A percentile compares a stretch with the other conserved stretches of the same genome.
phyloP scores from a whole-genome alignment of 2,329 filamentous ascomycete genomes.

The Claviceps pusilla region DNA sequence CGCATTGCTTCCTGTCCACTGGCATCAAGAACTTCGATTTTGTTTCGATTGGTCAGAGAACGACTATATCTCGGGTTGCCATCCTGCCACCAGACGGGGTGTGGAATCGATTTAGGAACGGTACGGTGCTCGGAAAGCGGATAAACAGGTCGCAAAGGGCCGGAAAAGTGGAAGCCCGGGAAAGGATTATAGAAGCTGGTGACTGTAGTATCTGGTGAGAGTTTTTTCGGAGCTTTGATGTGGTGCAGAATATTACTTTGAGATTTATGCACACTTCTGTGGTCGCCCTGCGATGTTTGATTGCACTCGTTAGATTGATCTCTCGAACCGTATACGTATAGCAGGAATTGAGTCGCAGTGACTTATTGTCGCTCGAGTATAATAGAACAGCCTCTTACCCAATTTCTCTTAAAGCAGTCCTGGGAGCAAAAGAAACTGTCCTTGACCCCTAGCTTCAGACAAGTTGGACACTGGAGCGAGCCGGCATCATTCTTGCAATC shows the following conservation, averaged over 20 bases:
- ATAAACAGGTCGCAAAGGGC: conserved; percentile 71
- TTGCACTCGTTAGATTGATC: neutral
- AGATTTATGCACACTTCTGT: conserved; percentile 60
- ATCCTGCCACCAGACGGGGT: conserved; percentile 77
- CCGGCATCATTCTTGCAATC: conserved; percentile 82
- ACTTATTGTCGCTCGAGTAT: neutral
- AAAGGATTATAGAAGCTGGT: conserved; percentile 87
- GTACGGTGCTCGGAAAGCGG: conserved; percentile 58
- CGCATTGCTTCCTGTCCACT: conserved; percentile 79
- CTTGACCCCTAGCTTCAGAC: conserved; percentile 71
- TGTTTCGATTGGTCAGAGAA: conserved; percentile 54
- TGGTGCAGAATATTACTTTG: conserved; percentile 61
- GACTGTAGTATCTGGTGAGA: conserved; percentile 82
- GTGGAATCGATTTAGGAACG: conserved; percentile 64
- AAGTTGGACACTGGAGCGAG: conserved; percentile 83
- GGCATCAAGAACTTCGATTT: conserved; percentile 68
- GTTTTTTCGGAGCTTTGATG: conserved; percentile 60
- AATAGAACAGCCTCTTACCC: conserved; percentile 45
- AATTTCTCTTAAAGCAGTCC: conserved; percentile 97
- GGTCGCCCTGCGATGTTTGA: conserved; percentile 46
- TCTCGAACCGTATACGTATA: neutral
- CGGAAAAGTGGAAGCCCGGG: conserved; percentile 72
- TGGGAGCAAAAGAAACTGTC: conserved; percentile 96
- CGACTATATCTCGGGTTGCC: conserved; percentile 54
- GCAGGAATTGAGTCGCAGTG: neutral